phyloP scores from a whole-genome alignment of 176 grass and related monocot genomes.

The Zoysia pacifica region DNA sequence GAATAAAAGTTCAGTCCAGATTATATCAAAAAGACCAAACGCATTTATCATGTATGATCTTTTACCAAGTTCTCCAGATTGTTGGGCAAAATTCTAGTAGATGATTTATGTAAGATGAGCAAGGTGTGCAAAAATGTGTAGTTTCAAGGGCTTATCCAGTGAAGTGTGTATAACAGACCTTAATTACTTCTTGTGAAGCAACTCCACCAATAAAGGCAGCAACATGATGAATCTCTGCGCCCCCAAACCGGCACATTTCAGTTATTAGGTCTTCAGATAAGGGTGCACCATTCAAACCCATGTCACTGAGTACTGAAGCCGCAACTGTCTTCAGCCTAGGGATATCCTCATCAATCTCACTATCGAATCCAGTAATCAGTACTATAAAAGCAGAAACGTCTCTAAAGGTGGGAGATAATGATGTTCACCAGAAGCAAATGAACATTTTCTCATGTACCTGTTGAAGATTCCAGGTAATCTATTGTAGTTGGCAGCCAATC shows the following conservation, averaged over 20 bases:
- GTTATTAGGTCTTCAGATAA: conserved; percentile 74
- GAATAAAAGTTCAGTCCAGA: neutral
- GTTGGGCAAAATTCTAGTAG: neutral
- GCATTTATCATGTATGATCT: neutral
- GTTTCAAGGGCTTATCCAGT: neutral
- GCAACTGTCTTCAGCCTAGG: conserved; percentile 75
- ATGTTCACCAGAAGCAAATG: conserved; percentile 45
- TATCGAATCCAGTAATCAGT: conserved; percentile 60
- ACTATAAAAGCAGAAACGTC: conserved; percentile 45
- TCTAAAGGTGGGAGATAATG: conserved; percentile 31
- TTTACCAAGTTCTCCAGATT: neutral
- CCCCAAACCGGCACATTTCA: conserved; percentile 90
- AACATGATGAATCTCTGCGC: conserved; percentile 74
- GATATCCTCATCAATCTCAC: conserved; percentile 91
- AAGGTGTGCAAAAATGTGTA: neutral
- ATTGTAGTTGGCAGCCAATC: conserved; percentile 69
- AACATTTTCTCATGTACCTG: conserved; percentile 54
- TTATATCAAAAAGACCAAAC: too few species aligned
- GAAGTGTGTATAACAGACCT: conserved; percentile 46
- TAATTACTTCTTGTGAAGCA: conserved; percentile 88
- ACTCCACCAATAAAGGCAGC: conserved; percentile 87
- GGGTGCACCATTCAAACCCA: conserved; percentile 68
- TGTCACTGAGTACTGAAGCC: conserved; percentile 64
- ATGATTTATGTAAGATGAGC: neutral
- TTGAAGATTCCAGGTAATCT: conserved; percentile 78